Base-by-base conservation (phyloP, 768 basidiomycete species). In the Russula abietina region DNA sequence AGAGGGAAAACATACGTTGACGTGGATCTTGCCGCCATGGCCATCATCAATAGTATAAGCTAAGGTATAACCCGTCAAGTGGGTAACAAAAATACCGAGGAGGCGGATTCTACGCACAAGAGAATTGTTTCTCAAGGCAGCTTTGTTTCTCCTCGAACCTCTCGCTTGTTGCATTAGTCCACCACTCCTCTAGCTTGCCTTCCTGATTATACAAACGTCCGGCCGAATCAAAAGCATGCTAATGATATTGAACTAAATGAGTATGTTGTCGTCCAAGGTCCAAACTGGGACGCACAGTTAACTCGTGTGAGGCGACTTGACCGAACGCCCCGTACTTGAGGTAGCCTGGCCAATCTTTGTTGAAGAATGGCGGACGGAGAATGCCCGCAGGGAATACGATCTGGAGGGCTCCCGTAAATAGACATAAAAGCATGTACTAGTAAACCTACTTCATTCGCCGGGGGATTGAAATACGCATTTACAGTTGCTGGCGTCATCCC, bases 381-480 rank as follows among this genome's bases (percentile, higher is more conserved):
- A 98, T 94, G 28, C 97, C 97, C 24, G 97, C 96, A 10, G 97
- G 95, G 77, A 99, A 98, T 24, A 93, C 91, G 56, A 95, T 93
- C 87, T 91, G 60, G 32, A 54, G 57, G n/a, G 53, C n/a, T 26
- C 41, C 48, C 55, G 14, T 57, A n/a, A 56, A 32, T 41, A 24
- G 12, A 38, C 36, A 30, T 5, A n/a, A 30, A 6, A 10, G 28
- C 2, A 2, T 6, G 45, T 36, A 43, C 45, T 24, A 19, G 39
- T 17, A 30, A 49, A 56, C 75, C 43, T 63, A 90, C 90, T 80
- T 96, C 93, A 66, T 93, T 94, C 1, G 88, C 85, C 11, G 91
- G 88, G 36, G 93, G 88, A 65, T 86, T 87, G 75, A 86, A 93
- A 74, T 94, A 94, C 1, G 93, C 93, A 70, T 94, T 91, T 64